Conservation (phyloP, 2,329 filamentous ascomycete genomes). For the Beauveria caledonica region DNA sequence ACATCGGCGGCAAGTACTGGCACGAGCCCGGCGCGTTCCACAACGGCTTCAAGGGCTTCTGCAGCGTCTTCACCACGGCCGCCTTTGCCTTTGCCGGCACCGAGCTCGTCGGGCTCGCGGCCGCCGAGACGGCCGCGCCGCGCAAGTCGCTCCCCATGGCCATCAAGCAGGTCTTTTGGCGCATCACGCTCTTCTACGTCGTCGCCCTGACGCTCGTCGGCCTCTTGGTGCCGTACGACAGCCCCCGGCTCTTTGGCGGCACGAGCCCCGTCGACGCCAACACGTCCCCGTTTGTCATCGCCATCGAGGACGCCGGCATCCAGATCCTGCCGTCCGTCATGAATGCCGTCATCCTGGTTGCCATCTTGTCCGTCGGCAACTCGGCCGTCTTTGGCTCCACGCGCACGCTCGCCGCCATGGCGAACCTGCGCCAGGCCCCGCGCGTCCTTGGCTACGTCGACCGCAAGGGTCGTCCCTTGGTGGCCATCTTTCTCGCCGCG, state of each 20-base stretch:
- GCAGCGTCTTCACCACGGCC: conserved; percentile 59
- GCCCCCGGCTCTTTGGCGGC: conserved; percentile 24
- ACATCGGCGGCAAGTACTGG: conserved; percentile 70
- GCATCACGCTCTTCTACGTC: conserved; percentile 75
- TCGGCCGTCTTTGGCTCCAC: conserved; percentile 77
- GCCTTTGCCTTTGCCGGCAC: conserved; percentile 63
- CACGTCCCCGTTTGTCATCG: conserved; percentile 79
- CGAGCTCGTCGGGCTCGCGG: conserved; percentile 59
- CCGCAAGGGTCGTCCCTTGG: conserved; percentile 63
- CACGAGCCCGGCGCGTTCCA: conserved; percentile 66
- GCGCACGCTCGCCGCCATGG: conserved; percentile 72
- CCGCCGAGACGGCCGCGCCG: conserved; percentile 61
- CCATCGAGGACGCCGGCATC: conserved; percentile 71
- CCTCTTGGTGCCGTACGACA: conserved; percentile 59
- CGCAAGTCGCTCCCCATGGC: conserved; percentile 68
- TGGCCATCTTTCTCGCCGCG: conserved; percentile 57
- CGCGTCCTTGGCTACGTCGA: conserved; percentile 65
- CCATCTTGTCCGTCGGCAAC: conserved; percentile 79
- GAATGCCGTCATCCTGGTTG: conserved; percentile 78
- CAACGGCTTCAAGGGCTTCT: conserved; percentile 67
- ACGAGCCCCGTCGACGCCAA: conserved; percentile 39
- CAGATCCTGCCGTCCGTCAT: conserved; percentile 68
- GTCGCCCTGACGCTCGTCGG: conserved; percentile 68
- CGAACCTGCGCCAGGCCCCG: conserved; percentile 72
- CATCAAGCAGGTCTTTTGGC: conserved; percentile 82